Base-by-base conservation (phyloP, 305 asterid genomes). In the Andrographis paniculata region DNA sequence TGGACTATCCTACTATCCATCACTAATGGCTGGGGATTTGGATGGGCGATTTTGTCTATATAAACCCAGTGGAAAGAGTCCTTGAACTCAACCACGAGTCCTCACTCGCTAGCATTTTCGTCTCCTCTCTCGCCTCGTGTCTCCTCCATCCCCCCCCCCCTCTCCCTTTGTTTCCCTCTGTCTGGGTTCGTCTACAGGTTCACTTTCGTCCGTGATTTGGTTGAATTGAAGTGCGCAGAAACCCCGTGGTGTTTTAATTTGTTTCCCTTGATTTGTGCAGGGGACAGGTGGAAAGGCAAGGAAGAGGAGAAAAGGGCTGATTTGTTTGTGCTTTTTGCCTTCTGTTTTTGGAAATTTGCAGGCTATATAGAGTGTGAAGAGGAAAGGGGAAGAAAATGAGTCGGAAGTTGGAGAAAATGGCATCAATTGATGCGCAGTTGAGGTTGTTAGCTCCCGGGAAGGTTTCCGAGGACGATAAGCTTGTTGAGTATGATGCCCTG, bases 401-500 rank as follows among this genome's bases (percentile, higher is more conserved):
- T 31, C 67, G 52, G 60, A 73, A 73, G 48, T 16, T 79, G 37
- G 82, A 68, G 61, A 76, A 79, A 36, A 74, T 79, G 85, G 78
- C 80, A 42, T 79, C 91, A 4, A 79, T 79, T 61, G 91, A 79
- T 66, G 85, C 85, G 0, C 91, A 79, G 47, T 42, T 79, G 44
- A 66, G 91, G 80, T 82, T 71, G 4, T 58, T 76, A 69, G 91
- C 73, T 0, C 91, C 92, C 47, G 86, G 68, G 13, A 80, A 80
- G 48, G 83, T 77, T 16, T 80, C 86, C 19, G 84, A 76, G 67
- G 84, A 76, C 55, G 84, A 76, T 55, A 76, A 76, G 62, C 70
- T 76, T 14, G 78, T 76, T 42, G 84, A 76, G 66, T 76, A 76
- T 50, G 84, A 76, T 48, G 84, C 84, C 51, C 51, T 76, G 67